Evolutionary conservation across 2,329 filamentous ascomycete genomes (phyloP), one percentile per base, ranked within the genome.

Genomic region (Xylaria sp.): DNA sequence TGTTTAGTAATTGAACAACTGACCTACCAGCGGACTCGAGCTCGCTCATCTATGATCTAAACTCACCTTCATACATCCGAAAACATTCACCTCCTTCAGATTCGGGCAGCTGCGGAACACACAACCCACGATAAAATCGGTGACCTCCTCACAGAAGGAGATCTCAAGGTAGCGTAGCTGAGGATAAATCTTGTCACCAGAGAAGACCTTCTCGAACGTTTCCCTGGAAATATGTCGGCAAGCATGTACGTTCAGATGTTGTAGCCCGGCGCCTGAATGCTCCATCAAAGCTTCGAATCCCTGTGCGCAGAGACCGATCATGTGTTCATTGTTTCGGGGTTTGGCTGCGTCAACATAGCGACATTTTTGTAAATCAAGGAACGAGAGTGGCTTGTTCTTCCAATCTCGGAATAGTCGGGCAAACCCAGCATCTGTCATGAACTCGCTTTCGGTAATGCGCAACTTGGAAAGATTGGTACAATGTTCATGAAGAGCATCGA

Each of bases 241-340:
- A 0, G 91, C 92, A 15, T 93, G 88, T n/a, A 97, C 83, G 75
- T 97, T 92, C 39, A 98, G 83, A 46, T 86, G 82, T 67, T 85
- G 84, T 1, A 98, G 80, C 12, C 81, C 83, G 1, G 81, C 76
- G 4, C 93, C 92, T 0, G 94, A 97, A 77, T 97, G 95, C 0
- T 83, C 81, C 93, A 97, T 97, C 50, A 97, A 81, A 0, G 93
- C 92, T 71, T 86, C 83, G 81, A 98, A 95, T 0, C 92, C 94
- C 6, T 86, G 80, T 0, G 89, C 91, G 60, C 91, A 93, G 36
- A 97, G 84, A 1, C 94, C 95, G 52, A 95, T 81, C 28, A 86
- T 84, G 64, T 89, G 81, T 0, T 87, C 85, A 55, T 90, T 90
- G 4, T 89, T 87, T 25, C 90, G 86, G 0, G 93, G 91, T 30